These are phyloP conservation scores for Globisporangium perplexum DNA, from an alignment of 352 stramenopile species.

Conservation along the genomic window DNA sequence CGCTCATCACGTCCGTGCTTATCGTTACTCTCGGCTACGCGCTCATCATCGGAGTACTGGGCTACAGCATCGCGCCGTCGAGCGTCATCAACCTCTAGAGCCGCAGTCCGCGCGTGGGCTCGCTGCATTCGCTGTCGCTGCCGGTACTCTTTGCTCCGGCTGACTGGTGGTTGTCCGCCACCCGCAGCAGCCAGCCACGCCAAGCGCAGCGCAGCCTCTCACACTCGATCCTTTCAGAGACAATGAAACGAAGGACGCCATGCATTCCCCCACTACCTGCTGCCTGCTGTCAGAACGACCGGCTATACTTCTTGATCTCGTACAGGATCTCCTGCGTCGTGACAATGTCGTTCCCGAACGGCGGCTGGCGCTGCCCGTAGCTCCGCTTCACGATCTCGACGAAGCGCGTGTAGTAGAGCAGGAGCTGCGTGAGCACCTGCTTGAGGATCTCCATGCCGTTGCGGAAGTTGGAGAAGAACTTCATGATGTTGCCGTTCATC, in stretches of 20 bases:
- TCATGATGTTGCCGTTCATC: slow-evolving; percentile 97
- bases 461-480: slow-evolving; percentile 97
- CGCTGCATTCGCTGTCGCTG: background rate
- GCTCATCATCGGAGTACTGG: slow-evolving; percentile 79
- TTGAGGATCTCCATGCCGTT: slow-evolving; percentile 99
- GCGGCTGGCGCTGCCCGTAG: slow-evolving; percentile 53
- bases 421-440: slow-evolving; percentile 96
- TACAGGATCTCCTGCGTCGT: slow-evolving; percentile 95
- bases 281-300: slow-evolving; percentile 64
- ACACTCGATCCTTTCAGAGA: background rate
- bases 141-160: no score
- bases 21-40: slow-evolving; percentile 84
- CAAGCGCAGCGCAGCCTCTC: background rate
- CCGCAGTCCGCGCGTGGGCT: background rate
- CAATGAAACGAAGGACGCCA: background rate
- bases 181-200: background rate
- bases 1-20: slow-evolving; percentile 73
- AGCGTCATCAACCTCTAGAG: slow-evolving; percentile 16
- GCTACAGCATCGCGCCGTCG: slow-evolving; percentile 61
- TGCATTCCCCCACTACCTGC: background rate
- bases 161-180: background rate
- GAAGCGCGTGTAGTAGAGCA: slow-evolving; percentile 99
- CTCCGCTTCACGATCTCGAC: slow-evolving; percentile 95
- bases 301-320: slow-evolving; percentile 98
- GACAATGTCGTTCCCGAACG: slow-evolving; percentile 93